Conservation (phyloP, 2,329 filamentous ascomycete genomes). For the Microcyclospora tardicrescens region DNA sequence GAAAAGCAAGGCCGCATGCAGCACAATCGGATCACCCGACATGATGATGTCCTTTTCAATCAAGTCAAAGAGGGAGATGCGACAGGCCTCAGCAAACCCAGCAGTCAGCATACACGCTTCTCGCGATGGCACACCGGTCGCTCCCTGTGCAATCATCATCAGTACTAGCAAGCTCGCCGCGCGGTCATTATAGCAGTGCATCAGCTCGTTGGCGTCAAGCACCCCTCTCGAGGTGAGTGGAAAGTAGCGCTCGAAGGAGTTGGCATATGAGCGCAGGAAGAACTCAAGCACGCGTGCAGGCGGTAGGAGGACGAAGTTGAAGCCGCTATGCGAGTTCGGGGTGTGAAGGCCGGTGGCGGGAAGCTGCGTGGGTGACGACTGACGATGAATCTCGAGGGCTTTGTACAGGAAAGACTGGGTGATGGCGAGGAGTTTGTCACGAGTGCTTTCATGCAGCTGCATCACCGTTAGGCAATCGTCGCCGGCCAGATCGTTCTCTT, state of each 20-base stretch:
- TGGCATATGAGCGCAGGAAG: slow-evolving; percentile 53
- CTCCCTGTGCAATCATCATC: slow-evolving; percentile 61
- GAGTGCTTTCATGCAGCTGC: slow-evolving; percentile 41
- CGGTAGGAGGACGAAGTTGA: slow-evolving; percentile 53
- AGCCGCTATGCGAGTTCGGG: slow-evolving; percentile 37
- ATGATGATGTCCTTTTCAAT: slow-evolving; percentile 60
- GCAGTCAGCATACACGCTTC: slow-evolving; percentile 54
- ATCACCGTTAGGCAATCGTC: slow-evolving; percentile 35
- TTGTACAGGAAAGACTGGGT: slow-evolving; percentile 59
- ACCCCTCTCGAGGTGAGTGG: slow-evolving; percentile 47
- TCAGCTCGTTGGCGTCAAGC: slow-evolving; percentile 54
- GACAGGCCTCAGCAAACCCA: slow-evolving; percentile 56
- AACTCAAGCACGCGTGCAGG: slow-evolving; percentile 54
- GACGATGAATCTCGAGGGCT: slow-evolving; percentile 53
- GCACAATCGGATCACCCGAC: slow-evolving; percentile 49
- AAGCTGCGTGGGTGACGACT: slow-evolving; percentile 6
- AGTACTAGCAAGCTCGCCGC: slow-evolving; percentile 53
- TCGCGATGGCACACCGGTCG: slow-evolving; percentile 50
- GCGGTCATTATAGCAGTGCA: slow-evolving; percentile 48
- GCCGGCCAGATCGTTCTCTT: slow-evolving; percentile 34
- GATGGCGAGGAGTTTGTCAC: slow-evolving; percentile 59
- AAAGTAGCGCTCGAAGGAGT: slow-evolving; percentile 54
- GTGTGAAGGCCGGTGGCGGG: slow-evolving; percentile 23
- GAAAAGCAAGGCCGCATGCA: slow-evolving; percentile 55
- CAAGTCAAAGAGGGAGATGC: slow-evolving; percentile 58